Evolutionary conservation across 2,329 filamentous ascomycete species (phyloP).

Genomic region (Fusarium fracticaudum): DNA sequence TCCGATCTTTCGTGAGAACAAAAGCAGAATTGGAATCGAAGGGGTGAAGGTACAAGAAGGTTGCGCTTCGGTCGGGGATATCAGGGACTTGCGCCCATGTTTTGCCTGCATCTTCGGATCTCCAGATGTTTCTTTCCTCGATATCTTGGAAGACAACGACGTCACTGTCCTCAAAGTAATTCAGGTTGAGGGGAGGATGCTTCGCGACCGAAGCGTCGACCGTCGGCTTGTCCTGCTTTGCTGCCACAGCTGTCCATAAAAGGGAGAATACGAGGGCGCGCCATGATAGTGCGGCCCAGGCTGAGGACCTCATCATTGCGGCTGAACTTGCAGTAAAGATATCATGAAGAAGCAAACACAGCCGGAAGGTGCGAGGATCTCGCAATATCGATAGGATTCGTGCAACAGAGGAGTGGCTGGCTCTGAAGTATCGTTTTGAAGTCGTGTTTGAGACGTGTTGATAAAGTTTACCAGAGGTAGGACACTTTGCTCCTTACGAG

Average conservation of each 20-base stretch:
- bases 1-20: conserved; percentile 73
- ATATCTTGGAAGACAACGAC: conserved; percentile 79
- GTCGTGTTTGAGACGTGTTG: conserved; percentile 16
- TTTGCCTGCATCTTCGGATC: conserved; percentile 82
- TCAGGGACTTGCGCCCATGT: conserved; percentile 75
- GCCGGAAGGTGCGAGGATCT: conserved; percentile 12
- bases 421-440: conserved; percentile 10
- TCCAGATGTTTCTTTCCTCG: conserved; percentile 72
- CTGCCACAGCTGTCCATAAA: conserved; percentile 52
- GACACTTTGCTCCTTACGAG: conserved; percentile 41
- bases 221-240: conserved; percentile 73
- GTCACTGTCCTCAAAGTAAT: conserved; percentile 93
- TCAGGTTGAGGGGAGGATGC: conserved; percentile 72
- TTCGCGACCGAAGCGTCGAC: conserved; percentile 74
- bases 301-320: conserved; percentile 65
- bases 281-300: conserved; percentile 58
- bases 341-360: conserved; percentile 54
- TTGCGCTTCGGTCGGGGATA: conserved; percentile 70
- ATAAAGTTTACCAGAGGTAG: conserved; percentile 33
- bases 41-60: conserved; percentile 77
- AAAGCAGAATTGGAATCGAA: conserved; percentile 84
- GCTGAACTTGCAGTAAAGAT: conserved; percentile 42
- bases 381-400: background rate
- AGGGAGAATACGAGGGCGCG: conserved; percentile 63
- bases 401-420: background rate